Conservation (phyloP, 495 filamentous ascomycete genomes). For the Trichocladium antarcticum region DNA sequence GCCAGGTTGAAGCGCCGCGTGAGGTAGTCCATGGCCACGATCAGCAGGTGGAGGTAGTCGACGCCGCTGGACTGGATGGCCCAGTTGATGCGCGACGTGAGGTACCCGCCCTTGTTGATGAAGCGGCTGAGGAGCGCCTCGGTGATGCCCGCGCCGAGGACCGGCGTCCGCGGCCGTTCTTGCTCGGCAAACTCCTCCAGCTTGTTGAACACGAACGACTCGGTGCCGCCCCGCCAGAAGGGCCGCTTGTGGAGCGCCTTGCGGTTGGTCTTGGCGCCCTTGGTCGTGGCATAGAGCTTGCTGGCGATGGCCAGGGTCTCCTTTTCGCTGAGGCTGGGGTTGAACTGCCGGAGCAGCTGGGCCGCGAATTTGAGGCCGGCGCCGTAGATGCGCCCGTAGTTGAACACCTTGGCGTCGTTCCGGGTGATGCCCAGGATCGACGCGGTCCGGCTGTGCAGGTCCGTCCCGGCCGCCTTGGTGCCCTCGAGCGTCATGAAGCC, state of each 20-base stretch:
- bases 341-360: conserved; percentile 84
- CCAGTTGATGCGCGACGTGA: conserved; percentile 97
- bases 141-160: conserved; percentile 93
- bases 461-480: conserved; percentile 84
- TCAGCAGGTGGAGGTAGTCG: conserved; percentile 91
- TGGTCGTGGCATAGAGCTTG: conserved; percentile 78
- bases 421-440: conserved; percentile 83
- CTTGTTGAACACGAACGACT: conserved; percentile 96
- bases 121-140: conserved; percentile 83
- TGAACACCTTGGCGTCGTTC: conserved; percentile 95
- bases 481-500: conserved; percentile 99
- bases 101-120: conserved; percentile 80
- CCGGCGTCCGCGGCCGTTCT: conserved; percentile 79
- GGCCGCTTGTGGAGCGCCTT: conserved; percentile 56
- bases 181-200: conserved; percentile 96
- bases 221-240: conserved; percentile 95
- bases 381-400: conserved; percentile 96
- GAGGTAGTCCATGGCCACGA: conserved; percentile 90
- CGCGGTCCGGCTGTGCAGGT: conserved; percentile 90
- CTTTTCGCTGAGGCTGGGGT: conserved; percentile 64
- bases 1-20: conserved; percentile 73
- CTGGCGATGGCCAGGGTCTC: conserved; percentile 64
- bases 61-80: conserved; percentile 96
- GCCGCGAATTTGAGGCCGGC: conserved; percentile 89
- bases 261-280: conserved; percentile 64